These are phyloP conservation scores for Pseudozyma sp. DNA, from an alignment of 1,284 basidiomycete genomes.

Conservation along the genomic window DNA sequence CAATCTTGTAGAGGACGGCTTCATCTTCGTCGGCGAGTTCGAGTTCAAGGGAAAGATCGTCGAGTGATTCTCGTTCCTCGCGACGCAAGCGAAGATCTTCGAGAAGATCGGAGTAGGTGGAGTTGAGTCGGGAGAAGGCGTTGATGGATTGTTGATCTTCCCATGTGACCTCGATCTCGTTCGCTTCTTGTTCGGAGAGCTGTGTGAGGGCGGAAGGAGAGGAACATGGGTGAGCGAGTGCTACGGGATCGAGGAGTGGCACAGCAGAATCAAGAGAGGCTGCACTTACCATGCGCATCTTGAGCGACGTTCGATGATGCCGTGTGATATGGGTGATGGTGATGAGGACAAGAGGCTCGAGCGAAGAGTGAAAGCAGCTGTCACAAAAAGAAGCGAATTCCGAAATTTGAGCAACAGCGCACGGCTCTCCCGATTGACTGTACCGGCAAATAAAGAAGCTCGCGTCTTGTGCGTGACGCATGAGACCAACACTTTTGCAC, in stretches of 20 bases:
- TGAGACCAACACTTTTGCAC: too few species aligned
- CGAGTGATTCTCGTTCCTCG: constrained; percentile 92
- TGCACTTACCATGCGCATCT: constrained; percentile 47
- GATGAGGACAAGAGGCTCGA: constrained; percentile 1
- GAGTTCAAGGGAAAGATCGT: constrained; percentile 86
- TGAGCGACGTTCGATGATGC: background rate
- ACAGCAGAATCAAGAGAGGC: background rate
- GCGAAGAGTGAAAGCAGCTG: too few species aligned
- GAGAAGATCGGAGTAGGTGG: constrained; percentile 78
- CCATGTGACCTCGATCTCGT: constrained; percentile 89
- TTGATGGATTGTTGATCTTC: constrained; percentile 95
- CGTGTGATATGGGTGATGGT: background rate
- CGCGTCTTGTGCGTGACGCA: too few species aligned
- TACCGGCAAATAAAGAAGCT: too few species aligned
- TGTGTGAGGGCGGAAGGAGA: background rate
- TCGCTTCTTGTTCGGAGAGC: constrained; percentile 67
- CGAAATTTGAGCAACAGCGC: too few species aligned
- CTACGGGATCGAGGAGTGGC: background rate
- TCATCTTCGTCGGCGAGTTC: constrained; percentile 72
- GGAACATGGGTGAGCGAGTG: background rate
- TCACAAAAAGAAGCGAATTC: too few species aligned
- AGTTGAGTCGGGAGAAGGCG: constrained; percentile 90
- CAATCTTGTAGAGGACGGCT: constrained; percentile 81
- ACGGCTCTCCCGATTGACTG: too few species aligned
- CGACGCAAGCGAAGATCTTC: constrained; percentile 79